phyloP scores from a whole-genome alignment of 495 filamentous ascomycete species.

The Cladorrhinum samala region DNA sequence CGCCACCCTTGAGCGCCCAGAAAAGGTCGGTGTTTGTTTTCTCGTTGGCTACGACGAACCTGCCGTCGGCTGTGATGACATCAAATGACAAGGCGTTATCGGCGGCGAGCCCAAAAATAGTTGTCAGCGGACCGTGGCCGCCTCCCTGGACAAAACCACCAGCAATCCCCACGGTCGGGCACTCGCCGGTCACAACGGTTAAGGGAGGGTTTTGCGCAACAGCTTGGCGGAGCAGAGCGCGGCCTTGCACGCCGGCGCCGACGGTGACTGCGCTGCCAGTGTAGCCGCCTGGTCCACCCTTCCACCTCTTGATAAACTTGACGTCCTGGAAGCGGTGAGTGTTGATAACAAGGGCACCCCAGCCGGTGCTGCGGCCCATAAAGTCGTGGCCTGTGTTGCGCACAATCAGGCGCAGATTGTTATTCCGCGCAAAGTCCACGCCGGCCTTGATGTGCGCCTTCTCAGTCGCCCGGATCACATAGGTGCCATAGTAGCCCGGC shows the following conservation, averaged over 20 bases:
- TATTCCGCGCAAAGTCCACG: slow-evolving; percentile 41
- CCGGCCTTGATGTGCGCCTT: slow-evolving; percentile 29
- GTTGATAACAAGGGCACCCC: slow-evolving; percentile 54
- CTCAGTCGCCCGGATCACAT: slow-evolving; percentile 35
- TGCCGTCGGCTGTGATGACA: slow-evolving; percentile 43
- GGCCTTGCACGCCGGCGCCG: slow-evolving; percentile 38
- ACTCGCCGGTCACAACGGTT: slow-evolving; percentile 33
- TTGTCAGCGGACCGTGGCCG: slow-evolving; percentile 39
- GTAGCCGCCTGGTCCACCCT: slow-evolving; percentile 26
- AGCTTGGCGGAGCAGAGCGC: slow-evolving; percentile 32
- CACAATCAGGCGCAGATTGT: slow-evolving; percentile 51
- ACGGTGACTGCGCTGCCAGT: slow-evolving; percentile 35
- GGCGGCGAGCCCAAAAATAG: slow-evolving; percentile 40
- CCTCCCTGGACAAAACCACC: slow-evolving; percentile 44
- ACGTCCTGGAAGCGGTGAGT: slow-evolving; percentile 48
- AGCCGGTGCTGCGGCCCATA: slow-evolving; percentile 45
- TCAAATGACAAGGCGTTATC: slow-evolving; percentile 44
- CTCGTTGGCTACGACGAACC: slow-evolving; percentile 35
- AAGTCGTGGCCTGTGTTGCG: slow-evolving; percentile 66
- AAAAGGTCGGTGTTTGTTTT: slow-evolving; percentile 45
- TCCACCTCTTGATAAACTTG: slow-evolving; percentile 36
- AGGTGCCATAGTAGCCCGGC: slow-evolving; percentile 43
- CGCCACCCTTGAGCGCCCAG: slow-evolving; percentile 49
- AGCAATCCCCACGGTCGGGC: slow-evolving; percentile 29
- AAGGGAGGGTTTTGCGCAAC: slow-evolving; percentile 34